Percentiles rank a stretch among this genome's conserved stretches.
Evolutionary conservation across 306 rosid species (phyloP).

Genomic region (Mucuna pruriens): DNA sequence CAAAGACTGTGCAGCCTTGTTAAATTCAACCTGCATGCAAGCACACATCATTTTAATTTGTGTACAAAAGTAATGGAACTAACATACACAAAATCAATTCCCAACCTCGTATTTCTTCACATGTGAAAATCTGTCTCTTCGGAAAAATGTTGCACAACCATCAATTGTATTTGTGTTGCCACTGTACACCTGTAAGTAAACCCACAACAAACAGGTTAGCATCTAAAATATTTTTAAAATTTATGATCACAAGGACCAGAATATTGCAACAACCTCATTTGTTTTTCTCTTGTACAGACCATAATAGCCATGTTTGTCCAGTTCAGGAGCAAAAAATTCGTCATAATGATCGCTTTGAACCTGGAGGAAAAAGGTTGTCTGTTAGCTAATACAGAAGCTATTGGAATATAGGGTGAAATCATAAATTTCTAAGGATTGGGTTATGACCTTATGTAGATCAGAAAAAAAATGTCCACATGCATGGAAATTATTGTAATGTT

Average conservation of each 20-base stretch:
- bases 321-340: constrained; percentile 88
- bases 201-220: constrained; percentile 32
- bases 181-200: constrained; percentile 63
- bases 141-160: constrained; percentile 99
- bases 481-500: constrained; percentile 3
- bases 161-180: constrained; percentile 73
- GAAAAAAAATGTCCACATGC: background rate
- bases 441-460: background rate
- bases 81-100: constrained; percentile 18
- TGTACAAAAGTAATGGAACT: constrained; percentile 13
- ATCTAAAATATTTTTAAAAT: background rate
- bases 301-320: constrained; percentile 91
- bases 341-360: constrained; percentile 95
- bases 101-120: constrained; percentile 97
- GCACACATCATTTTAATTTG: constrained; percentile 24
- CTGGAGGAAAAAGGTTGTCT: constrained; percentile 47
- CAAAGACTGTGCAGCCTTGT: constrained; percentile 96
- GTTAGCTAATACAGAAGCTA: constrained; percentile 29
- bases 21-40: constrained; percentile 89
- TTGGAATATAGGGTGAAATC: constrained; percentile 13
- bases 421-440: background rate
- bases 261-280: constrained; percentile 65
- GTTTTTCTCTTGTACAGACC: constrained; percentile 93
- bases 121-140: constrained; percentile 92
- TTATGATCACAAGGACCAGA: constrained; percentile 17